A percentile compares a stretch with the other conserved stretches of the same genome.
Evolutionary conservation across 2,329 filamentous ascomycete genomes (phyloP).

Genomic region (Sporothrix luriei): DNA sequence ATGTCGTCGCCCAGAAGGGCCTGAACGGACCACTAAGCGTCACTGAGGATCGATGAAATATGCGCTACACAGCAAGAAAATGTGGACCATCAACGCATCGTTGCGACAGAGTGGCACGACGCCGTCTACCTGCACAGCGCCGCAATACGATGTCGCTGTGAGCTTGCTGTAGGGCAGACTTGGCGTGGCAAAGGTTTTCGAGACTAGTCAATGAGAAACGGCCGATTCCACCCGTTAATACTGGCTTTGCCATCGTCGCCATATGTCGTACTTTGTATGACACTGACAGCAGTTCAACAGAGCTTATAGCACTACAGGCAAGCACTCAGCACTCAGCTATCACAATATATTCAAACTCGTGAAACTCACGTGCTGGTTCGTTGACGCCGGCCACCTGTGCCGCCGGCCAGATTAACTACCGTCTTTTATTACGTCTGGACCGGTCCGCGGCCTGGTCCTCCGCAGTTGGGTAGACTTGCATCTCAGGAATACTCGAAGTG

Average conservation of each 20-base stretch:
- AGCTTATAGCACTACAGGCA: neutral
- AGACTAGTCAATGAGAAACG: neutral
- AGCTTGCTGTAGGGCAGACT: neutral
- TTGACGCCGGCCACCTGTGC: conserved; percentile 23
- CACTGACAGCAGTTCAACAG: too few relatives aligned
- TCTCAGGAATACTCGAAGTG: neutral
- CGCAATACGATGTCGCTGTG: neutral
- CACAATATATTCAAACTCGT: too few relatives aligned
- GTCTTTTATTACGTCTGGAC: neutral
- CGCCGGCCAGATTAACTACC: neutral
- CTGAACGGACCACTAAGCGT: neutral
- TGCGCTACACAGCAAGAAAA: neutral
- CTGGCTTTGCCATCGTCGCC: neutral
- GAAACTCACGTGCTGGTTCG: neutral
- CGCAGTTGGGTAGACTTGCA: conserved; percentile 7
- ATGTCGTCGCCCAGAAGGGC: neutral
- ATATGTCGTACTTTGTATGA: too few relatives aligned
- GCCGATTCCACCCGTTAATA: neutral
- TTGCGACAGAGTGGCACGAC: neutral
- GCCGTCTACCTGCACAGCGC: neutral
- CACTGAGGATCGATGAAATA: too few relatives aligned
- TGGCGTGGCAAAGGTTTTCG: conserved; percentile 4
- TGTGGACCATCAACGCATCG: conserved; percentile 8
- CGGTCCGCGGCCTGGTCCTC: neutral
- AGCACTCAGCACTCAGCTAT: neutral